Evolutionary conservation across 106 monocot genomes (phyloP).

Genomic region (Ottelia alismoides): DNA sequence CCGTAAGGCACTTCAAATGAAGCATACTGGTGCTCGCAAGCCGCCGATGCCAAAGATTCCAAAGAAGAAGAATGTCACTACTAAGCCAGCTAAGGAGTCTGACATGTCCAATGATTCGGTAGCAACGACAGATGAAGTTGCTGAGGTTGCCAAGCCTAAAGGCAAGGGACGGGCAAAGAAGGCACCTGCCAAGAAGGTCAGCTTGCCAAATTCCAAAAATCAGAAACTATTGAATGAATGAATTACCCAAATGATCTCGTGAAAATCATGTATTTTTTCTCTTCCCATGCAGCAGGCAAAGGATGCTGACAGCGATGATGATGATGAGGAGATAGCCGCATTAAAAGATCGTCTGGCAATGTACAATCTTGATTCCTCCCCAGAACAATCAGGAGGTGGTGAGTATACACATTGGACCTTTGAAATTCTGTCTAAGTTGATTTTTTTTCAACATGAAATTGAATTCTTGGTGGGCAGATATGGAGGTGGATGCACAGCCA

Average conservation of each 20-base stretch:
- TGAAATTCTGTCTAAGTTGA: not conserved
- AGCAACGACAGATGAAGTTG: not conserved
- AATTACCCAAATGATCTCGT: not conserved
- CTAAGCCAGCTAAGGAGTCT: no score
- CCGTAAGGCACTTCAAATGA: not conserved
- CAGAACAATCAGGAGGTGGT: slow-evolving; percentile 28
- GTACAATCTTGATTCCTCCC: slow-evolving; percentile 55
- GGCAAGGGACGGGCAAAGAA: slow-evolving; percentile 34
- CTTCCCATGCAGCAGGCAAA: slow-evolving; percentile 15
- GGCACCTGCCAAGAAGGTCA: slow-evolving; percentile 12
- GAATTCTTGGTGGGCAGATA: not conserved
- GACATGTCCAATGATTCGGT: no score
- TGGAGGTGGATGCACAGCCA: slow-evolving; percentile 36
- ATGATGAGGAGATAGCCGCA: slow-evolving; percentile 33
- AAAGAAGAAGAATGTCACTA: not conserved
- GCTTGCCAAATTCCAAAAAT: not conserved
- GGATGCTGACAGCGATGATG: slow-evolving; percentile 27
- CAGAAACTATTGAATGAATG: no score
- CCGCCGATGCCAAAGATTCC: not conserved
- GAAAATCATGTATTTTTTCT: not conserved
- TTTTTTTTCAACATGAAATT: not conserved
- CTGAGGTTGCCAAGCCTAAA: slow-evolving; percentile 1
- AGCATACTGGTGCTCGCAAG: not conserved
- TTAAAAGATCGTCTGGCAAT: slow-evolving; percentile 54
- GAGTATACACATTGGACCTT: not conserved